Conservation (phyloP, 1,284 basidiomycete genomes). For the Naganishia liquefaciens region DNA sequence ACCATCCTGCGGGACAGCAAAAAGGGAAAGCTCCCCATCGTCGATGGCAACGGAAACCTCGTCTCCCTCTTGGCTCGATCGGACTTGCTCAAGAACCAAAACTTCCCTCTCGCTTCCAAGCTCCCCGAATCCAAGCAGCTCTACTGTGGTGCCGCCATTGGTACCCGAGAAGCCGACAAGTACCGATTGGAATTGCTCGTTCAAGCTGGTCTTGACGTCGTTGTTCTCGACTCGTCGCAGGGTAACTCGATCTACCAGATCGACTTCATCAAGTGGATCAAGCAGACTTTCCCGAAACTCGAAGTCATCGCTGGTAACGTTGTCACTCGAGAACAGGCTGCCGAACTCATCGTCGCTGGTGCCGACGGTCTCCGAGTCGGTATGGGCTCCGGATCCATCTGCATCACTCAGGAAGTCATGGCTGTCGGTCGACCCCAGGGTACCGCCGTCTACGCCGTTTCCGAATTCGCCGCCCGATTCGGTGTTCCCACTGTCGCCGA, state of each 20-base stretch:
- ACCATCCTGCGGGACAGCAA: slow-evolving; percentile 92
- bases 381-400: slow-evolving; percentile 98
- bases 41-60: slow-evolving; percentile 73
- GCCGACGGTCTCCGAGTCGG: slow-evolving; percentile 92
- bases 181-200: slow-evolving; percentile 83
- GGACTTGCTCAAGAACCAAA: slow-evolving; percentile 96
- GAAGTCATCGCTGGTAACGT: slow-evolving; percentile 98
- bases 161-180: slow-evolving; percentile 85
- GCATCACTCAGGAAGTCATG: slow-evolving; percentile 99
- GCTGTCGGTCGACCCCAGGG: slow-evolving; percentile 98
- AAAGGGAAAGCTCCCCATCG: slow-evolving; percentile 94
- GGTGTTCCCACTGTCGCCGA: slow-evolving; percentile 98
- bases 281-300: slow-evolving; percentile 74
- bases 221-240: slow-evolving; percentile 93
- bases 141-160: slow-evolving; percentile 94
- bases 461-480: slow-evolving; percentile 89
- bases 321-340: slow-evolving; percentile 96
- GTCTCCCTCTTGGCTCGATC: slow-evolving; percentile 89
- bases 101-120: slow-evolving; percentile 93
- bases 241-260: slow-evolving; percentile 93
- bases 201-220: slow-evolving; percentile 93
- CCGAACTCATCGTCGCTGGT: slow-evolving; percentile 87
- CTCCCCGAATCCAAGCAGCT: slow-evolving; percentile 90
- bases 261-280: slow-evolving; percentile 96
- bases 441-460: slow-evolving; percentile 90